Base-by-base conservation (phyloP, 371 early-diverging fungal species). In the Actinomucor elegans region DNA sequence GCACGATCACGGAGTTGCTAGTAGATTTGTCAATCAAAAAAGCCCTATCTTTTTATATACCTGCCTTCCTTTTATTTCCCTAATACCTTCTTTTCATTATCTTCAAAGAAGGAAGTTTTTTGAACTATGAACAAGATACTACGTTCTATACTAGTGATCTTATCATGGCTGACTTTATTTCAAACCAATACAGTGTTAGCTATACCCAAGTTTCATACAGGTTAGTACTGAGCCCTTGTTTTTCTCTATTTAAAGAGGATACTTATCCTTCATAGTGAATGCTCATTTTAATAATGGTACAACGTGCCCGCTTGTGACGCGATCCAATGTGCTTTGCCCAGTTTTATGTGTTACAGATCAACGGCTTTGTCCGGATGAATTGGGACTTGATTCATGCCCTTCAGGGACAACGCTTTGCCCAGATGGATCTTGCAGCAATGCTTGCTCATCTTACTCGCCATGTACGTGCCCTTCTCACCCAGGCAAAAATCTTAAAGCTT, bases 141-240 rank as follows among this genome's bases (percentile, higher is more conserved):
- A n/a, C n/a, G n/a, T n/a, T n/a, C n/a, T n/a, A n/a, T n/a, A n/a
- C n/a, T n/a, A n/a, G n/a, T n/a, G n/a, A n/a, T n/a, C n/a, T n/a
- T n/a, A n/a, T n/a, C n/a, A n/a, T n/a, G n/a, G n/a, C n/a, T n/a
- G n/a, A n/a, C n/a, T n/a, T n/a, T n/a, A n/a, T n/a, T n/a, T n/a
- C n/a, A n/a, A n/a, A n/a, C n/a, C n/a, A n/a, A n/a, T n/a, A n/a
- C n/a, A n/a, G n/a, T n/a, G n/a, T n/a, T n/a, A n/a, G 59, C 62
- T n/a, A 44, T 70, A 26, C 70, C 66, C 3, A 33, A 52, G 35
- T 70, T 70, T 45, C 46, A 70, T 43, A 57, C 36, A 44, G 66
- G 70, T 66, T 48, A 45, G 32, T 20, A 6, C 9, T 11, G 2
- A 8, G 11, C 11, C 5, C 2, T n/a, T 36, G 15, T 15, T 2